phyloP scores from a whole-genome alignment of 139 green algal species.

The Zygnema circumcarinatum region DNA sequence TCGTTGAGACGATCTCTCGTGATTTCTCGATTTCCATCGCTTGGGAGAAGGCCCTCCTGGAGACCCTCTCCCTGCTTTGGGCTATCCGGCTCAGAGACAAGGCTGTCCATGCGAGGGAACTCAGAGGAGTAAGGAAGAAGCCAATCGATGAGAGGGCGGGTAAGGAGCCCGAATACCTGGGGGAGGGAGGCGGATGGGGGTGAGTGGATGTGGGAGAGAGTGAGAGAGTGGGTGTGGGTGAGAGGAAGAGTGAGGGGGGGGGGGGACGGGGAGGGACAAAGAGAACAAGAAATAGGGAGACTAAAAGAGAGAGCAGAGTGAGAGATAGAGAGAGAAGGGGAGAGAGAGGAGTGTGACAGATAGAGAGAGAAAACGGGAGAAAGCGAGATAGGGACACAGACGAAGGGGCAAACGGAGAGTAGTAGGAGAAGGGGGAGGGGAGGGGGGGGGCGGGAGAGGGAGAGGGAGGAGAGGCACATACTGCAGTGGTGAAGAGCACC shows the following conservation, averaged over 20 bases:
- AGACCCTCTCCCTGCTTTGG: not conserved
- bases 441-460: not conserved
- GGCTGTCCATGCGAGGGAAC: not conserved
- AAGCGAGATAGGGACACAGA: not conserved
- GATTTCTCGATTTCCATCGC: not conserved
- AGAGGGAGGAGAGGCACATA: not conserved
- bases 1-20: not conserved
- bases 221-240: too few relatives aligned
- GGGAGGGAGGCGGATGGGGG: too few relatives aligned
- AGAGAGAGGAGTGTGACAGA: too few relatives aligned
- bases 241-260: too few relatives aligned
- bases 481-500: slow-evolving; percentile 54
- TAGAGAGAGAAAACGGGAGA: too few relatives aligned
- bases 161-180: slow-evolving; percentile 51
- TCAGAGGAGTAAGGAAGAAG: slow-evolving; percentile 12
- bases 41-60: not conserved
- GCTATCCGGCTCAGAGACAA: slow-evolving; percentile 7
- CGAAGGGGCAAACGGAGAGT: not conserved
- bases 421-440: not conserved
- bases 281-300: too few relatives aligned
- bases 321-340: too few relatives aligned
- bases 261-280: too few relatives aligned
- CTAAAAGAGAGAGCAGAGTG: too few relatives aligned
- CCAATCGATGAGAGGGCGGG: slow-evolving; percentile 30
- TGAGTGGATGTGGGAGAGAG: too few relatives aligned